Evolutionary conservation across 352 stramenopile species (phyloP), one percentile per base, ranked within the genome.

Genomic region (Globisporangium iwayamae): DNA sequence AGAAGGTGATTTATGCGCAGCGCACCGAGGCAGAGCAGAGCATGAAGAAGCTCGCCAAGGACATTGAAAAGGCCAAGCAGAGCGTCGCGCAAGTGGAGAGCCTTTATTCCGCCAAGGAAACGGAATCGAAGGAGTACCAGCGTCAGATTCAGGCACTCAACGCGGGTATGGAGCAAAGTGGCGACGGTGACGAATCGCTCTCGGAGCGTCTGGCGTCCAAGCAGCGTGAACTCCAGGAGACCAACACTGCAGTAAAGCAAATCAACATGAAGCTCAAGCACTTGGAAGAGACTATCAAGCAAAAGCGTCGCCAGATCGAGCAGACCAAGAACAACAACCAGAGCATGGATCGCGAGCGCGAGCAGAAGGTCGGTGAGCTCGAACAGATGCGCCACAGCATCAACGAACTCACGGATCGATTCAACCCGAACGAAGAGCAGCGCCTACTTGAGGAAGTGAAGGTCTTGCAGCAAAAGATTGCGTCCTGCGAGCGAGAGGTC

Each of bases 181-280:
- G 81, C 14, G 79, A 90, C 52, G 84, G 75, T 34, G 85, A 93
- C 38, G 81, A 91, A 56, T 96, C 85, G 0, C 65, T 96, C 2
- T 87, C 76, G 3, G 87, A 96, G 56, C 78, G 77, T 10, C 75
- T 96, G 28, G 83, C 83, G 16, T 73, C 79, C 13, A 96, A 92
- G 67, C 83, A 93, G 61, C 78, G 83, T 9, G 85, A 94, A 56
- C 62, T 96, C 3, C 87, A 96, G 58, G 83, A 91, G 65, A 87
- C 70, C 18, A 87, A 77, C 61, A 94, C 87, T 22, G 73, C 79
- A 1, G 76, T 92, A 22, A 91, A 98, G 66, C 93, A 99, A 72
- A 91, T 96, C 30, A 89, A 96, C 52, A 87, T 98, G 70, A 97
- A 97, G 66, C 85, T 98, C 43, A 93, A 97, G 60, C 94, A 98